phyloP scores from a whole-genome alignment of 2,329 filamentous ascomycete species.

The Ceratocystis albifundus region DNA sequence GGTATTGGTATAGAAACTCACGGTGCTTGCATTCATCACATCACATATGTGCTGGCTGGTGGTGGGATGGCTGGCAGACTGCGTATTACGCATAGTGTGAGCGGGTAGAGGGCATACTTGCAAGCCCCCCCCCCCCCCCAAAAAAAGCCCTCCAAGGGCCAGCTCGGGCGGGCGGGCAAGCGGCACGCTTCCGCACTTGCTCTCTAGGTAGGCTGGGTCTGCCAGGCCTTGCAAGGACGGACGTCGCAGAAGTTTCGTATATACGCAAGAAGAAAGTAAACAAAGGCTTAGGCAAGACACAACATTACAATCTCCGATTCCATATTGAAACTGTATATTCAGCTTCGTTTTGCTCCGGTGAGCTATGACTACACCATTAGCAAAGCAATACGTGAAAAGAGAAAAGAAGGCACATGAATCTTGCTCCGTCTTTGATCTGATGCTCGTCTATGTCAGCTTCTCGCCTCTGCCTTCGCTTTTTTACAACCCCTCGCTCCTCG shows the following conservation, averaged over 20 bases:
- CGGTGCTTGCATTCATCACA: too few relatives aligned
- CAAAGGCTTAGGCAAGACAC: background rate
- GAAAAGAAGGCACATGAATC: background rate
- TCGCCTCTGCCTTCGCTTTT: background rate
- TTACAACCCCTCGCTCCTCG: background rate
- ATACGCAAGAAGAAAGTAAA: background rate
- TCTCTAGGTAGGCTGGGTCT: background rate
- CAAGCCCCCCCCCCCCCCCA: too few relatives aligned
- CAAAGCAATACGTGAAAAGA: background rate
- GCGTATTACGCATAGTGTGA: background rate
- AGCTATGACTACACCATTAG: background rate
- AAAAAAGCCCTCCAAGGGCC: background rate
- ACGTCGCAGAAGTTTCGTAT: background rate
- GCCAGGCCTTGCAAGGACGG: background rate
- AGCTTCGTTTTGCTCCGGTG: background rate
- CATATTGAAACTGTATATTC: background rate
- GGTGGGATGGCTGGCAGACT: too few relatives aligned
- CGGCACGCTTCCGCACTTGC: conserved; percentile 1
- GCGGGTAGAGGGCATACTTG: background rate
- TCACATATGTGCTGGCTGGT: too few relatives aligned
- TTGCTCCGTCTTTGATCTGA: background rate
- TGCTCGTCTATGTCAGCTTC: background rate
- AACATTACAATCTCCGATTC: conserved; percentile 2
- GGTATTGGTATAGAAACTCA: too few relatives aligned
- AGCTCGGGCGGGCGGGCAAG: background rate